Base-by-base conservation (phyloP, 2,329 filamentous ascomycete species). In the Dryadomyces quercus-mongolicae region DNA sequence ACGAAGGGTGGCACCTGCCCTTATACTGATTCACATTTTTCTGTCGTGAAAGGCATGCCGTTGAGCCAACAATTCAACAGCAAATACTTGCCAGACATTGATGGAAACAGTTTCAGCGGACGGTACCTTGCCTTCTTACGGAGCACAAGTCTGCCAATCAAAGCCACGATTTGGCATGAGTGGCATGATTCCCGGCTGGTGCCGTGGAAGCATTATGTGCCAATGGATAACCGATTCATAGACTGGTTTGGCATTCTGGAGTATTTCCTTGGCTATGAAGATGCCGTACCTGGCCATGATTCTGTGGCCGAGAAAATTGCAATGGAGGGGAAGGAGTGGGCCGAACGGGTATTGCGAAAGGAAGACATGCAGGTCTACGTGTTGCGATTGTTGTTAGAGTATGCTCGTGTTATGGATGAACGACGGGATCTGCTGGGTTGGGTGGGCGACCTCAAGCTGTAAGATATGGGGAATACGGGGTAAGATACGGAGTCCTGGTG, bases 181-280 rank as follows among this genome's bases (percentile, higher is more conserved):
- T 93, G 87, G 88, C 87, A 91, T 63, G 86, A 91, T 64, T 78
- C 76, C 47, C 75, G 87, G 2, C 72, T 92, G 1, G 72, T 88
- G 2, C 76, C 85, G 0, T 93, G 88, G 87, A 81, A 81, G 62
- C 88, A 93, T 67, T 92, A 88, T 61, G 82, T 90, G 2, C 88
- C 88, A 16, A 82, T 92, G 77, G 85, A 90, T 64, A 86, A 80
- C 62, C 78, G 82, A 1, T 90, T 84, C 62, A 70, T 78, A 40
- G 88, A 91, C 60, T 76, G 86, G 61, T 90, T 82, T 57, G 82
- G 79, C 46, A 82, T 88, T 54, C 75, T 89, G 74, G 80, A 85
- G 55, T 91, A 88, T 63, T 89, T 91, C 62, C 63, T 87, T 5
- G 84, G 84, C 1, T 81, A 83, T 60, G 63, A 66, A 0, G 72